These are phyloP conservation scores for Rhazya stricta DNA, from an alignment of 257 asterid species.

Conservation along the genomic window DNA sequence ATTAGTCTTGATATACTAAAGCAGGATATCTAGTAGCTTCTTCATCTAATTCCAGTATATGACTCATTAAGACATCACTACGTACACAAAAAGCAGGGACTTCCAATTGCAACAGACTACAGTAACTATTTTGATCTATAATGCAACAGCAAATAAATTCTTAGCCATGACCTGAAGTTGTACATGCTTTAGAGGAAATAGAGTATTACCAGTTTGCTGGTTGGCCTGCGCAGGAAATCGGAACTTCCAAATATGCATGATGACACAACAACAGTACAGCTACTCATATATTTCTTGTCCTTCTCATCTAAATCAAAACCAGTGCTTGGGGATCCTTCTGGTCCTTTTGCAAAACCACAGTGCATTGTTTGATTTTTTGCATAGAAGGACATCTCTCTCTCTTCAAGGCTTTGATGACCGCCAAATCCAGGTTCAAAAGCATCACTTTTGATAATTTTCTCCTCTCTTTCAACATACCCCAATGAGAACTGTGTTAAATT, in stretches of 20 bases:
- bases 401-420: conserved; percentile 72
- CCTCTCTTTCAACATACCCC: conserved; percentile 64
- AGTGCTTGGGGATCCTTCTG: conserved; percentile 49
- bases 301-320: conserved; percentile 77
- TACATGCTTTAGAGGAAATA: not conserved
- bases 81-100: not conserved
- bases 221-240: conserved; percentile 82
- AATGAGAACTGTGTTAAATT: conserved; percentile 64
- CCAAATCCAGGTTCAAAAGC: conserved; percentile 60
- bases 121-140: not conserved
- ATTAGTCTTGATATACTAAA: not conserved
- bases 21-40: not conserved
- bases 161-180: not conserved
- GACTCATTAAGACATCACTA: not conserved
- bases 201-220: conserved; percentile 73
- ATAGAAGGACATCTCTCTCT: conserved; percentile 66
- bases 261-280: conserved; percentile 63
- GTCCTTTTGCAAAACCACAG: conserved; percentile 79
- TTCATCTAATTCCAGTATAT: not conserved
- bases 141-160: not conserved
- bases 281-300: conserved; percentile 56
- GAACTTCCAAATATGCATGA: conserved; percentile 96
- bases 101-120: not conserved
- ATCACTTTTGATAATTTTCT: conserved; percentile 24
- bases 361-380: conserved; percentile 69